phyloP scores from a whole-genome alignment of 169 alveolate genomes.

The Neospora caninum region DNA sequence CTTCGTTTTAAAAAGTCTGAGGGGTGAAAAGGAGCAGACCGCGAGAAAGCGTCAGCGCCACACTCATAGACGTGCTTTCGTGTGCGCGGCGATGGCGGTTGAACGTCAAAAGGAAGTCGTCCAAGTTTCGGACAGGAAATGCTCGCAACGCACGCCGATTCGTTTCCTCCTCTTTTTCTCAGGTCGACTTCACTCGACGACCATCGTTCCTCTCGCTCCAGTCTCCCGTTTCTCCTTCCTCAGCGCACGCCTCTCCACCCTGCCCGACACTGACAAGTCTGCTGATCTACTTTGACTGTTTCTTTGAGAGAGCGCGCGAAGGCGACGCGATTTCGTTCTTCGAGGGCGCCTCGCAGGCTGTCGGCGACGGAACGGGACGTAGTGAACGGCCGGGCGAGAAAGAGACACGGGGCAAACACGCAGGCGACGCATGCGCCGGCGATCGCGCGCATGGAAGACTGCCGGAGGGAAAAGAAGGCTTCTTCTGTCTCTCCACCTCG shows the following conservation, averaged over 20 bases:
- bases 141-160: too few relatives aligned
- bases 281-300: constrained; percentile 52
- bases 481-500: constrained; percentile 30
- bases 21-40: too few relatives aligned
- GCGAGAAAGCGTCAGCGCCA: too few relatives aligned
- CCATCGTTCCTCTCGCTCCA: not conserved
- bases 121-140: too few relatives aligned
- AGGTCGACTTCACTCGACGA: not conserved
- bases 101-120: too few relatives aligned
- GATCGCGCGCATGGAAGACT: too few relatives aligned
- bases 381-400: not conserved
- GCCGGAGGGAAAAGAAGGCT: not conserved
- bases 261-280: not conserved
- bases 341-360: not conserved
- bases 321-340: not conserved
- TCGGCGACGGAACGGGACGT: not conserved
- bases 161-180: not conserved
- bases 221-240: not conserved
- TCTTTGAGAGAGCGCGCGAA: constrained; percentile 29
- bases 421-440: too few relatives aligned
- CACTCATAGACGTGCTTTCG: too few relatives aligned
- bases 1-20: too few relatives aligned
- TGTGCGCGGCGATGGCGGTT: too few relatives aligned
- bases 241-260: not conserved
- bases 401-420: constrained; percentile 1